phyloP scores from a whole-genome alignment of 73 alveolate species.

The Symbiodinium natans region DNA sequence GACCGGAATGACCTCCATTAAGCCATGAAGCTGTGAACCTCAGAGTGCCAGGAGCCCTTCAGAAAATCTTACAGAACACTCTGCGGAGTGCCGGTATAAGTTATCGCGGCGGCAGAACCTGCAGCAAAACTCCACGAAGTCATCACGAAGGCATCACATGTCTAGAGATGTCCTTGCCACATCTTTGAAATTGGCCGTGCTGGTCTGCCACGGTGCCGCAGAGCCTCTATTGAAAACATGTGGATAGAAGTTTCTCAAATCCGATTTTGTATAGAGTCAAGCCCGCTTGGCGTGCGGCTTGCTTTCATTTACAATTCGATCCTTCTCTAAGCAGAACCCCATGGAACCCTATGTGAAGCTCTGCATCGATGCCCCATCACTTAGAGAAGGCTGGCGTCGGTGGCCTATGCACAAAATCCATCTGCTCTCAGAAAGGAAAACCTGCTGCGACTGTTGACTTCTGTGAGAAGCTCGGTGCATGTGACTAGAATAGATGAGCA shows the following conservation, averaged over 20 bases:
- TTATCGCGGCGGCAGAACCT: not conserved
- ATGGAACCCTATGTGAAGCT: not conserved
- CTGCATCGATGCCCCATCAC: not conserved
- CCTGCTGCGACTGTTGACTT: not conserved
- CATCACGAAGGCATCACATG: too few species aligned
- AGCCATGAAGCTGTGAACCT: too few species aligned
- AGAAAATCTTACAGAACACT: too few species aligned
- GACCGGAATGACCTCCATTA: too few species aligned
- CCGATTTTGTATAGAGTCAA: not conserved
- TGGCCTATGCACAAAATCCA: not conserved
- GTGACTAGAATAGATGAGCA: not conserved
- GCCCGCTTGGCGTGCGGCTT: constrained; percentile 8
- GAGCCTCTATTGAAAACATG: not conserved
- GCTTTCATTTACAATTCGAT: too few species aligned
- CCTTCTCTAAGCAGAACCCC: too few species aligned
- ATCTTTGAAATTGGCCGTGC: too few species aligned
- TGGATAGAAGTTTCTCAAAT: not conserved
- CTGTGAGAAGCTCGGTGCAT: not conserved
- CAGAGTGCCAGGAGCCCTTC: too few species aligned
- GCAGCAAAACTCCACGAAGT: too few species aligned
- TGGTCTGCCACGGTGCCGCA: constrained; percentile 1
- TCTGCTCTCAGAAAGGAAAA: not conserved
- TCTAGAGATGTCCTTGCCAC: too few species aligned
- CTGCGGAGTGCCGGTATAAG: not conserved
- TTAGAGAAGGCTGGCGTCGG: not conserved